Evolutionary conservation across 176 grass and related monocot species (phyloP).

Genomic region (Melocanna baccifera): DNA sequence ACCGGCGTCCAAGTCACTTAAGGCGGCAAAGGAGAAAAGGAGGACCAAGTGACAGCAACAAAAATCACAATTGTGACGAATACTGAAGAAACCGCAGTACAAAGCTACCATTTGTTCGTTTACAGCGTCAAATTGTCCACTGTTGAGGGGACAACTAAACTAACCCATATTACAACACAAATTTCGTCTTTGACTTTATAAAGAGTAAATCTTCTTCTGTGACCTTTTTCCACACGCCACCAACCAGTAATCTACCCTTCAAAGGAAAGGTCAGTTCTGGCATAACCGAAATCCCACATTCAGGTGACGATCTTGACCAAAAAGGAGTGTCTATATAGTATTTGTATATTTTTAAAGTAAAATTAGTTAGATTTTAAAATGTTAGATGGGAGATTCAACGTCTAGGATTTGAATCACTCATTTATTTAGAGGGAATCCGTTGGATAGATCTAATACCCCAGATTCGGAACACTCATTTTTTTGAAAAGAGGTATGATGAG

Average conservation of each 20-base stretch:
- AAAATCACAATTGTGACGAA: not conserved
- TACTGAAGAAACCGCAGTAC: not conserved
- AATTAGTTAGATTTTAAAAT: too few species aligned
- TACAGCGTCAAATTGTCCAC: not conserved
- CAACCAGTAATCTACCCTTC: slow-evolving; percentile 50
- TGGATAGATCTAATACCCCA: too few species aligned
- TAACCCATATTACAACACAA: slow-evolving; percentile 27
- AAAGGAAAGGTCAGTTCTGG: slow-evolving; percentile 19
- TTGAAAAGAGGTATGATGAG: too few species aligned
- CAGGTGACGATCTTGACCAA: slow-evolving; percentile 26
- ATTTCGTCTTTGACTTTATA: slow-evolving; percentile 35
- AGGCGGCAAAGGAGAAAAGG: not conserved
- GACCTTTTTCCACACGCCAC: slow-evolving; percentile 58
- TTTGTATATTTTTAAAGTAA: too few species aligned
- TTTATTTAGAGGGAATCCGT: too few species aligned
- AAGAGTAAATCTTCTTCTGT: slow-evolving; percentile 48
- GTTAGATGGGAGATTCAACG: too few species aligned
- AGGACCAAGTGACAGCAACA: not conserved
- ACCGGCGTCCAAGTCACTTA: too few species aligned
- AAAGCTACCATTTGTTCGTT: not conserved
- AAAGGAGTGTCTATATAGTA: too few species aligned
- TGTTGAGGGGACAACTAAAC: not conserved
- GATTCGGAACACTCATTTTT: too few species aligned
- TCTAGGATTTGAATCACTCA: too few species aligned
- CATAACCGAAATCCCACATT: slow-evolving; percentile 31